phyloP scores from a whole-genome alignment of 345 rosid genomes.

The Cardiospermum halicacabum region DNA sequence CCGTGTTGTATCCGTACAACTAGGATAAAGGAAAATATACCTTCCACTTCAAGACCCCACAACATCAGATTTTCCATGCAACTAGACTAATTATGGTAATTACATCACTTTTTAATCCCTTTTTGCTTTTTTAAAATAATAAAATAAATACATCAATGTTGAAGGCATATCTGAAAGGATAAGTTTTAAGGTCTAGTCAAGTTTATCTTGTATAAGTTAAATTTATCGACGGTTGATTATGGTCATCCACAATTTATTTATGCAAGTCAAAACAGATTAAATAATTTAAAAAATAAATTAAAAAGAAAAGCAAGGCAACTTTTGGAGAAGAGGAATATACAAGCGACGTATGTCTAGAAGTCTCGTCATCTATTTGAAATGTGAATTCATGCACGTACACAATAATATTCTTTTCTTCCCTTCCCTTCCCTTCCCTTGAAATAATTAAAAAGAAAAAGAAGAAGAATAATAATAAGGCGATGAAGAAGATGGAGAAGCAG shows the following conservation, averaged over 20 bases:
- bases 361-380: not conserved
- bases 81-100: no score
- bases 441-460: no score
- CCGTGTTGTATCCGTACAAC: not conserved
- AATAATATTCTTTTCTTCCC: not conserved
- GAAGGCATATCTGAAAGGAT: not conserved
- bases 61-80: not conserved
- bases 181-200: not conserved
- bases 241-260: not conserved
- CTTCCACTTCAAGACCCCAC: not conserved
- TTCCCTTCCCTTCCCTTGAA: no score
- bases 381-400: not conserved
- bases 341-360: not conserved
- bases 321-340: not conserved
- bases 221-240: no score
- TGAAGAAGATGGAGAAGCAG: not conserved
- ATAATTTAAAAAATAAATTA: no score
- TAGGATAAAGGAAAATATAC: not conserved
- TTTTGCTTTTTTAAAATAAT: no score
- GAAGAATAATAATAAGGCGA: no score
- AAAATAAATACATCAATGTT: no score
- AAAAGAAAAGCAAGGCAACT: not conserved
- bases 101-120: no score
- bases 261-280: not conserved
- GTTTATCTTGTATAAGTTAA: no score